phyloP scores from a whole-genome alignment of 495 filamentous ascomycete species.

The Xylona heveae region DNA sequence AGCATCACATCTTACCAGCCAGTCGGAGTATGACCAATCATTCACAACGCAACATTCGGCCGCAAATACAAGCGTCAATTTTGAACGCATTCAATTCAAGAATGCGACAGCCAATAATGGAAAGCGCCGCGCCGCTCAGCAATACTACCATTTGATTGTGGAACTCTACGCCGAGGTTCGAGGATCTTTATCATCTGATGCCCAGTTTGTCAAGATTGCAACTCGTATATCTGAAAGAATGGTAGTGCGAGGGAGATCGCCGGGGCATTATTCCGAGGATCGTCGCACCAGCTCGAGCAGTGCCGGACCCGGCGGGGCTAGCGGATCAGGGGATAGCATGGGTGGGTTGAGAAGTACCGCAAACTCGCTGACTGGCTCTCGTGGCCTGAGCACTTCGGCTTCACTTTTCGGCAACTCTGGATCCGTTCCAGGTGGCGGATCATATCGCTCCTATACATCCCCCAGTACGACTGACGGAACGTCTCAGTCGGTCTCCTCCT shows the following conservation, averaged over 20 bases:
- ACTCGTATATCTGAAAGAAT: conserved; percentile 60
- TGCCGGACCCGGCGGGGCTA: conserved; percentile 45
- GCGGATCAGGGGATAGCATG: conserved; percentile 15
- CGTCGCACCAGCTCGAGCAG: conserved; percentile 48
- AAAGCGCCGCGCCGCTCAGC: conserved; percentile 75
- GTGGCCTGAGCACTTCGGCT: conserved; percentile 1
- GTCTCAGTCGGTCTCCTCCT: too few relatives aligned
- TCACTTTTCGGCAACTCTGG: conserved; percentile 2
- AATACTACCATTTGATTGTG: conserved; percentile 82
- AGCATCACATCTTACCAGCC: too few relatives aligned
- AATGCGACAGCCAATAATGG: conserved; percentile 93
- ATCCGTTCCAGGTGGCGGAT: too few relatives aligned
- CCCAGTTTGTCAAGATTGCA: conserved; percentile 56
- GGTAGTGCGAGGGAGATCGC: conserved; percentile 83
- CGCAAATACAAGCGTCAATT: conserved; percentile 32
- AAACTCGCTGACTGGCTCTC: conserved; percentile 9
- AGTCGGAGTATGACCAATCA: conserved; percentile 21
- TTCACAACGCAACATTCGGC: conserved; percentile 13
- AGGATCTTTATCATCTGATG: conserved; percentile 16
- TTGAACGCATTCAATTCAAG: conserved; percentile 93
- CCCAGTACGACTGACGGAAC: too few relatives aligned
- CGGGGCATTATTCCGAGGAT: conserved; percentile 81
- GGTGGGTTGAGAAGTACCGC: conserved; percentile 8
- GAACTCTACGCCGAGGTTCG: conserved; percentile 65
- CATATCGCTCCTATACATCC: too few relatives aligned